phyloP scores from a whole-genome alignment of 129 eudicot species.

The Flaveria linearis region DNA sequence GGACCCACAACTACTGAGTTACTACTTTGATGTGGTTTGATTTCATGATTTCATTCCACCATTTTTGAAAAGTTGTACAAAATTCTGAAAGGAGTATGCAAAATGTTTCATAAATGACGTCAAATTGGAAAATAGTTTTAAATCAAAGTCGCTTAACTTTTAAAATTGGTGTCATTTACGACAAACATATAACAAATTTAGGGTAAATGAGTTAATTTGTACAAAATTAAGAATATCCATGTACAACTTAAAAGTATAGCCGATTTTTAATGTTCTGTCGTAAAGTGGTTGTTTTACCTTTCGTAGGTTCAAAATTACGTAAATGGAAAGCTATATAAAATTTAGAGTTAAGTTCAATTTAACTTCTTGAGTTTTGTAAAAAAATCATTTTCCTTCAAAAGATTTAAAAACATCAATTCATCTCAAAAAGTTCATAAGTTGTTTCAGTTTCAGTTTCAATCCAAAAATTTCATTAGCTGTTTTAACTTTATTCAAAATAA shows the following conservation, averaged over 20 bases:
- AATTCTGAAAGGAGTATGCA: not conserved
- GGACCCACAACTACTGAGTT: slow-evolving; percentile 10
- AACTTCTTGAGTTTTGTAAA: no score
- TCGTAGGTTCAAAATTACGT: no score
- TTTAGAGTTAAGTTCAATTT: no score
- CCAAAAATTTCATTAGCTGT: no score
- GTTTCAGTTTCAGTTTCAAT: no score
- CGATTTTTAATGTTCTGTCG: not conserved
- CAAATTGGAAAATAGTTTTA: not conserved
- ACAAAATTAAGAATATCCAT: not conserved
- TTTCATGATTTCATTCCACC: slow-evolving; percentile 9
- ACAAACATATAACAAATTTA: not conserved
- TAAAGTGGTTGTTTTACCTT: no score
- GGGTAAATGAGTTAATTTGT: not conserved
- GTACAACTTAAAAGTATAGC: not conserved
- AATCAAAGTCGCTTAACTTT: not conserved
- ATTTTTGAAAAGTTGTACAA: slow-evolving; percentile 1
- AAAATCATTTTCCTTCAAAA: no score
- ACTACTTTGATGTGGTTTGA: slow-evolving; percentile 11
- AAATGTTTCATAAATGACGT: not conserved
- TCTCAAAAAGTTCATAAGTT: no score
- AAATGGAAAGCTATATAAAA: no score
- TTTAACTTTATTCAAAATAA: no score
- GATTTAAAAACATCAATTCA: no score
- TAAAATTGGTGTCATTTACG: not conserved